Conservation (phyloP, 2,329 filamentous ascomycete species). For the Diaporthe australafricana region DNA sequence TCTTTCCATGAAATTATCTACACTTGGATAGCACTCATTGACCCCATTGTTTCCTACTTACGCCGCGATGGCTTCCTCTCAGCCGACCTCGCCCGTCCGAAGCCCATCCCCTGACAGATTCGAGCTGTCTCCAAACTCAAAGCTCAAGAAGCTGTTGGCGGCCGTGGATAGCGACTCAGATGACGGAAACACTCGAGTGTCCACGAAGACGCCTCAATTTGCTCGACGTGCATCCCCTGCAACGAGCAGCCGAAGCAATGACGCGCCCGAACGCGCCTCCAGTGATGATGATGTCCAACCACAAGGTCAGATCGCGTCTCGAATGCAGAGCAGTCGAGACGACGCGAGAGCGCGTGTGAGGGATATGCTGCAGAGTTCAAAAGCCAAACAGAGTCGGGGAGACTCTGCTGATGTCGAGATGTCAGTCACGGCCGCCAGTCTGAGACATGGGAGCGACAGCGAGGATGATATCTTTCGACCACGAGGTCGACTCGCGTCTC, state of each 20-base stretch:
- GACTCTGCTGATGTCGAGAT: constrained; percentile 37
- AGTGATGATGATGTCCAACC: constrained; percentile 62
- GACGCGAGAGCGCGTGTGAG: constrained; percentile 56
- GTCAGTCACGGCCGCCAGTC: constrained; percentile 38
- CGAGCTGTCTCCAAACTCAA: constrained; percentile 65
- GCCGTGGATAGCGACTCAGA: constrained; percentile 63
- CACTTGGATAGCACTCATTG: neutral
- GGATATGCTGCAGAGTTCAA: constrained; percentile 53
- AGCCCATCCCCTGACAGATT: constrained; percentile 56
- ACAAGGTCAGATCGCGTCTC: constrained; percentile 72
- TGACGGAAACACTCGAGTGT: constrained; percentile 46
- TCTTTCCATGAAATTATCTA: constrained; percentile 7
- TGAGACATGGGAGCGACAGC: constrained; percentile 53
- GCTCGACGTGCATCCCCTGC: constrained; percentile 26
- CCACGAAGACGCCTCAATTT: constrained; percentile 30
- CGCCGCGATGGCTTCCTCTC: constrained; percentile 60
- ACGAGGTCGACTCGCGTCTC: constrained; percentile 72
- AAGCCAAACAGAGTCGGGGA: constrained; percentile 36
- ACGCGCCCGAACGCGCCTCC: constrained; percentile 28
- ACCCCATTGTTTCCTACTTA: neutral
- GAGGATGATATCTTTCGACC: constrained; percentile 66
- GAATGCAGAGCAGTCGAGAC: constrained; percentile 61
- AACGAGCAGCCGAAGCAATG: constrained; percentile 3
- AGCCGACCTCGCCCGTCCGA: constrained; percentile 57
- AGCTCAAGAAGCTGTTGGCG: constrained; percentile 65